phyloP scores from a whole-genome alignment of 768 basidiomycete species.

The Leucogyrophana mollusca region DNA sequence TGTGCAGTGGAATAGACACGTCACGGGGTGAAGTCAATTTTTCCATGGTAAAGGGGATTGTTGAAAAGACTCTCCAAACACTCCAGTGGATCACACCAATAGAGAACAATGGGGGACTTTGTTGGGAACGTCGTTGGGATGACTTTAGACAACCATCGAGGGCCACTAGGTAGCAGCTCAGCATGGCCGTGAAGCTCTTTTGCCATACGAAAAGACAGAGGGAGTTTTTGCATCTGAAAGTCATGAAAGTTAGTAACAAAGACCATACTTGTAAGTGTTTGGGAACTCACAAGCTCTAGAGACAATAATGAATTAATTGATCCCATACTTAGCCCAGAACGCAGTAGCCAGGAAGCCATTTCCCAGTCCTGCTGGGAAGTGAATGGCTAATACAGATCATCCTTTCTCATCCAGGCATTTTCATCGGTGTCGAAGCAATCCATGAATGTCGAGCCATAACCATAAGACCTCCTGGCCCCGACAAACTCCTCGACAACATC shows the following conservation, averaged over 20 bases:
- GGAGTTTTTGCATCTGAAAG: constrained; percentile 1
- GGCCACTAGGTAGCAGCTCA: constrained; percentile 20
- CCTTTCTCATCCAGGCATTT: constrained; percentile 12
- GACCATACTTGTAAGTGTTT: neutral
- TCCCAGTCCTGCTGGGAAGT: constrained; percentile 29
- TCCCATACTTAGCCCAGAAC: constrained; percentile 27
- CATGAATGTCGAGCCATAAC: constrained; percentile 17
- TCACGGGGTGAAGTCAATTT: constrained; percentile 17
- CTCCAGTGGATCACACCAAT: constrained; percentile 23
- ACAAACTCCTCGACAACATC: too few relatives aligned
- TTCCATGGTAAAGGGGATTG: constrained; percentile 16
- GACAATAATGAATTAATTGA: constrained; percentile 27
- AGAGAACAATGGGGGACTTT: constrained; percentile 18
- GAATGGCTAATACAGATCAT: constrained; percentile 35
- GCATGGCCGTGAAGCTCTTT: constrained; percentile 17
- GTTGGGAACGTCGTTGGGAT: constrained; percentile 10
- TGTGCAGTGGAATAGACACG: constrained; percentile 8
- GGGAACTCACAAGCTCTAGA: constrained; percentile 22
- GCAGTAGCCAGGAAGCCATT: constrained; percentile 25
- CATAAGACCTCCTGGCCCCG: too few relatives aligned
- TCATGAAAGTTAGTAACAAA: neutral
- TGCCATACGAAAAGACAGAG: constrained; percentile 21
- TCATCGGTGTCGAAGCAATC: constrained; percentile 25
- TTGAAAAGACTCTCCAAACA: constrained; percentile 19
- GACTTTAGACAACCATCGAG: constrained; percentile 17